A percentile compares a stretch with the other conserved stretches of the same genome.
Conservation (phyloP, 441 rosid genomes). For the Gossypium schwendimanii region DNA sequence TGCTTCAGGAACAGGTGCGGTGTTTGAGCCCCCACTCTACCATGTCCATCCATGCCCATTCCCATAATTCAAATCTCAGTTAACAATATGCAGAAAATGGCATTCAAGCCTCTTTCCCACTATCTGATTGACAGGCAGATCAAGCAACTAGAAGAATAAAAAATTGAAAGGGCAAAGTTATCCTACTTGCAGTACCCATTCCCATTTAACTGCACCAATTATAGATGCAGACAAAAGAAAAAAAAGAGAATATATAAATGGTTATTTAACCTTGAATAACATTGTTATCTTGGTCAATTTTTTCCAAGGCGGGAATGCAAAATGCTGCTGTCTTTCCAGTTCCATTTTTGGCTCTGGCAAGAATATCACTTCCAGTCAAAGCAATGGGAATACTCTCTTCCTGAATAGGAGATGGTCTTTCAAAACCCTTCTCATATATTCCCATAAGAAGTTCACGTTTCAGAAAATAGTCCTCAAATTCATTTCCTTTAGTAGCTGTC, state of each 20-base stretch:
- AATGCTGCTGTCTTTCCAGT: conserved; percentile 98
- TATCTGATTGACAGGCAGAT: background rate
- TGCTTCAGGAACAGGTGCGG: background rate
- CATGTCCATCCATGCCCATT: background rate
- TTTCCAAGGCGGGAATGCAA: conserved; percentile 94
- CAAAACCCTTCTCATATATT: conserved; percentile 96
- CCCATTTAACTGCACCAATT: background rate
- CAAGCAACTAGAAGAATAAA: background rate
- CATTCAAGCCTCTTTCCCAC: background rate
- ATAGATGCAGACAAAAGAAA: background rate
- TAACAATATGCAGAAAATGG: background rate
- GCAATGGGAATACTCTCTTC: conserved; percentile 99
- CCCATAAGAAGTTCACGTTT: conserved; percentile 96
- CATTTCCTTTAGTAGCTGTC: conserved; percentile 96
- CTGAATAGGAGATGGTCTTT: conserved; percentile 95
- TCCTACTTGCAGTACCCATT: background rate
- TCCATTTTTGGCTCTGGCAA: conserved; percentile 97
- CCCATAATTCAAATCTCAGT: background rate
- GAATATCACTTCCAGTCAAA: conserved; percentile 94
- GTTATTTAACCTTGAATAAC: conserved; percentile 71
- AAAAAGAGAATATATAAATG: background rate
- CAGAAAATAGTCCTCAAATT: conserved; percentile 93
- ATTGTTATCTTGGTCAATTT: conserved; percentile 90
- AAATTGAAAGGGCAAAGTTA: background rate
- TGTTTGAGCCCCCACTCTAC: background rate